Percentiles rank a stretch among this genome's conserved stretches.
phyloP scores from a whole-genome alignment of 2,329 filamentous ascomycete genomes.

The Aspergillus bombycis region DNA sequence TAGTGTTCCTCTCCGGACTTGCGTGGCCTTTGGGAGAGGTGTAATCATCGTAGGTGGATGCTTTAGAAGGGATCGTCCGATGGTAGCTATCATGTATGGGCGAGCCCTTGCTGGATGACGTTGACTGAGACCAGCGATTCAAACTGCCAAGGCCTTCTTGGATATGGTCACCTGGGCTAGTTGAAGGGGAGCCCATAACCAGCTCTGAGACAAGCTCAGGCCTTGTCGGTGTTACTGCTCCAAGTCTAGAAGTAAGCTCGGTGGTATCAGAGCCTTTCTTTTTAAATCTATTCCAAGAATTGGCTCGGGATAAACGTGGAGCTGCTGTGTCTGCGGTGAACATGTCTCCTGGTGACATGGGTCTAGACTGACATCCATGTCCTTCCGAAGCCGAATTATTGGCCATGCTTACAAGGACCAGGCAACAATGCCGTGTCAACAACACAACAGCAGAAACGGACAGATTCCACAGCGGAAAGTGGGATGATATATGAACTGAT shows the following conservation, averaged over 20 bases:
- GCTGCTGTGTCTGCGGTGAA: background rate
- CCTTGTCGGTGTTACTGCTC: constrained; percentile 12
- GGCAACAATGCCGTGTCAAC: background rate
- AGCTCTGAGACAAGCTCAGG: constrained; percentile 2
- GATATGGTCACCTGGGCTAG: constrained; percentile 29
- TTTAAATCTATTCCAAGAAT: background rate
- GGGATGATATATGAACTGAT: background rate
- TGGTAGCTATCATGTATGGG: constrained; percentile 28
- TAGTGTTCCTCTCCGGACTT: constrained; percentile 18
- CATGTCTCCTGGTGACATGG: background rate
- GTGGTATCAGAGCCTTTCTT: background rate
- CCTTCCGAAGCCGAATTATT: constrained; percentile 5
- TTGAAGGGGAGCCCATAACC: constrained; percentile 14
- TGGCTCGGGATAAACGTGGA: constrained; percentile 4
- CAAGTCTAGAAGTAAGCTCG: constrained; percentile 5
- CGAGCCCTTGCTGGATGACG: constrained; percentile 50
- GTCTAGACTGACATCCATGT: constrained; percentile 4
- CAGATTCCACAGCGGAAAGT: background rate
- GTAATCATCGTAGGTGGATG: constrained; percentile 26
- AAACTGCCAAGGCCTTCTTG: constrained; percentile 53
- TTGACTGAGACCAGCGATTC: constrained; percentile 63
- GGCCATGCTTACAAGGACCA: constrained; percentile 2
- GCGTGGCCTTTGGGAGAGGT: constrained; percentile 17
- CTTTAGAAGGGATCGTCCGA: constrained; percentile 25
- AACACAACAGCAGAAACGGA: background rate